Evolutionary conservation across 306 rosid genomes (phyloP), one percentile per base, ranked within the genome.

Genomic region (Castanea sativa): DNA sequence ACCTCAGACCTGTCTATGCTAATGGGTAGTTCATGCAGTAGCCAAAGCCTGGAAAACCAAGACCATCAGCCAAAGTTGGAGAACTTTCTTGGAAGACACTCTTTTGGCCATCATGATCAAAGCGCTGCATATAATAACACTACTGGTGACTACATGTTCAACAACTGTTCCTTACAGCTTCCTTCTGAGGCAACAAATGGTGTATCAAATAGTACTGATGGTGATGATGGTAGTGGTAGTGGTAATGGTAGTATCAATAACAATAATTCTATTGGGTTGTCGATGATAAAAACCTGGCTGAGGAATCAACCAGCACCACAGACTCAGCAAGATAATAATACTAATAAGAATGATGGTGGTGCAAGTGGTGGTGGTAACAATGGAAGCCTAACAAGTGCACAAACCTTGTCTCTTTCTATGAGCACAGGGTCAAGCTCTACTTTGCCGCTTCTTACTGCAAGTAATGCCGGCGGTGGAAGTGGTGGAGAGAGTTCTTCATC

Each of bases 231-330:
- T 59, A 13, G 15, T 9, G 64, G 64, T 58, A 21, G 30, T 12
- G 32, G 59, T 67, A 71, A 38, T 13, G 45, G 33, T 5, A 53
- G n/a, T 20, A 73, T 49, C 15, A 74, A 3, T 32, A 80, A 65
- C 6, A 58, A 20, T 32, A 86, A 76, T 85, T 86, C 90, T 1
- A 90, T 93, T 63, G 97, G 98, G 57, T 80, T 93, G 25, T 93
- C 98, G 0, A 91, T 91, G 97, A 91, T 93, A 73, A 93, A 93
- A 81, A 86, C 98, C 49, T 93, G 98, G 98, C 83, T 93, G 16
- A 88, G 97, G 76, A 92, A 86, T 82, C 97, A 90, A 83, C 92
- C 97, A 14, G 76, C 84, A 6, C 73, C 82, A 4, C 57, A 65
- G 30, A 51, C 76, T 1, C 85, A 79, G 5, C 70, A 73, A 16